Evolutionary conservation across 139 green algal species (phyloP).

Genomic region (Gonium pectorale): DNA sequence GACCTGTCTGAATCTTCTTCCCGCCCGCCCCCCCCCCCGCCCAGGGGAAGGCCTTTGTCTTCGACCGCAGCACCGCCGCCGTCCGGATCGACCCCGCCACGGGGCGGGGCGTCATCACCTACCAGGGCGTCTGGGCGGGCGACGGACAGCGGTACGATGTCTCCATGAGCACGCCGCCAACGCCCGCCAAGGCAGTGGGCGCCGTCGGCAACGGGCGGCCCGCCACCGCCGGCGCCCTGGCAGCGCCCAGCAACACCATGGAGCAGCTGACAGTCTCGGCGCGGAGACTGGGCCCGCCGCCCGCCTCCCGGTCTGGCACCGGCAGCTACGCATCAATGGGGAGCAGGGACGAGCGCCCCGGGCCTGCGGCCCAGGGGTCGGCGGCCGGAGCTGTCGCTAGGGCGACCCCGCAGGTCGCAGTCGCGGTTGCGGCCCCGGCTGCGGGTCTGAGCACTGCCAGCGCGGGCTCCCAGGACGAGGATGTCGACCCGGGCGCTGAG

Average conservation of each 20-base stretch:
- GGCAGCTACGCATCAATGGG: constrained; percentile 1
- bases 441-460: background rate
- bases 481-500: background rate
- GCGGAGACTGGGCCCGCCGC: background rate
- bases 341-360: background rate
- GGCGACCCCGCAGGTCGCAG: background rate
- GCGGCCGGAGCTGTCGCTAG: background rate
- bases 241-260: background rate
- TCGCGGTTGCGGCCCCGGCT: background rate
- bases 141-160: constrained; percentile 33
- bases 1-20: background rate
- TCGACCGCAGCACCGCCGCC: constrained; percentile 8
- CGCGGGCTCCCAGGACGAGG: background rate
- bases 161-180: constrained; percentile 20
- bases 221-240: background rate
- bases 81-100: constrained; percentile 14
- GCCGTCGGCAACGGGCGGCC: background rate
- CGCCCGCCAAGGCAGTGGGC: background rate
- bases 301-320: background rate
- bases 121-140: constrained; percentile 18
- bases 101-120: constrained; percentile 16
- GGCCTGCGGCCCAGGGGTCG: background rate
- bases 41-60: constrained; percentile 19
- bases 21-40: background rate
- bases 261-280: constrained; percentile 20